Evolutionary conservation across 768 basidiomycete genomes (phyloP).

Genomic region (Tricholoma furcatifolium): DNA sequence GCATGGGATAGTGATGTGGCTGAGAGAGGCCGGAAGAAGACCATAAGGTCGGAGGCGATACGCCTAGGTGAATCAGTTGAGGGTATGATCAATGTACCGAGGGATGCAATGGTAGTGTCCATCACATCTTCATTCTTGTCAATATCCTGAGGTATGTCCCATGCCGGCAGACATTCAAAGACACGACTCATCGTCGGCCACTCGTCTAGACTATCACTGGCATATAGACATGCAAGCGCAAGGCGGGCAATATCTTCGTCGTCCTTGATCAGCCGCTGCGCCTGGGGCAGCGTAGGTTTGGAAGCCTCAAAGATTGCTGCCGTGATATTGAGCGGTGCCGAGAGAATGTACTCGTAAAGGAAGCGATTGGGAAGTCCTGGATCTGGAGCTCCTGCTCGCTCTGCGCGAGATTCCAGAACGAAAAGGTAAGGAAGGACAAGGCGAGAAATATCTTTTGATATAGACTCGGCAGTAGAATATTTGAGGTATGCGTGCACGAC

Average conservation of each 20-base stretch:
- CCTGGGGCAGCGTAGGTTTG: slow-evolving; percentile 77
- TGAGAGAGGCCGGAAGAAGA: slow-evolving; percentile 83
- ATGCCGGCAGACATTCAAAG: slow-evolving; percentile 95
- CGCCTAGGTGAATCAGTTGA: slow-evolving; percentile 56
- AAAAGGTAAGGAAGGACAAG: slow-evolving; percentile 93
- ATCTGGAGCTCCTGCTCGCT: slow-evolving; percentile 76
- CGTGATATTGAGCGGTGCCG: slow-evolving; percentile 62
- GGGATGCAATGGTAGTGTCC: slow-evolving; percentile 79
- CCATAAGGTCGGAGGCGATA: slow-evolving; percentile 67
- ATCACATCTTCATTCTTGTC: slow-evolving; percentile 70
- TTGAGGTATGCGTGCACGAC: slow-evolving; percentile 76
- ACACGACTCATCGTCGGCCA: slow-evolving; percentile 89
- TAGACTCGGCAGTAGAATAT: slow-evolving; percentile 61
- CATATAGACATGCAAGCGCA: slow-evolving; percentile 88
- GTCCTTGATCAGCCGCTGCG: slow-evolving; percentile 72
- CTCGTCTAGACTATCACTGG: slow-evolving; percentile 64
- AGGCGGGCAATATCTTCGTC: slow-evolving; percentile 85
- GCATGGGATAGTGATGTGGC: slow-evolving; percentile 72
- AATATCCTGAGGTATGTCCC: slow-evolving; percentile 61
- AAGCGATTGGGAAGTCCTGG: slow-evolving; percentile 60
- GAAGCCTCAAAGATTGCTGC: slow-evolving; percentile 86
- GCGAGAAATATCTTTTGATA: slow-evolving; percentile 66
- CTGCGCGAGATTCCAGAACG: slow-evolving; percentile 85
- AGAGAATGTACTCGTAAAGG: slow-evolving; percentile 71
- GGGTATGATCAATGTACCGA: slow-evolving; percentile 78